Evolutionary conservation across 768 basidiomycete species (phyloP), one percentile per base, ranked within the genome.

Genomic region (Cubamyces lactineus): DNA sequence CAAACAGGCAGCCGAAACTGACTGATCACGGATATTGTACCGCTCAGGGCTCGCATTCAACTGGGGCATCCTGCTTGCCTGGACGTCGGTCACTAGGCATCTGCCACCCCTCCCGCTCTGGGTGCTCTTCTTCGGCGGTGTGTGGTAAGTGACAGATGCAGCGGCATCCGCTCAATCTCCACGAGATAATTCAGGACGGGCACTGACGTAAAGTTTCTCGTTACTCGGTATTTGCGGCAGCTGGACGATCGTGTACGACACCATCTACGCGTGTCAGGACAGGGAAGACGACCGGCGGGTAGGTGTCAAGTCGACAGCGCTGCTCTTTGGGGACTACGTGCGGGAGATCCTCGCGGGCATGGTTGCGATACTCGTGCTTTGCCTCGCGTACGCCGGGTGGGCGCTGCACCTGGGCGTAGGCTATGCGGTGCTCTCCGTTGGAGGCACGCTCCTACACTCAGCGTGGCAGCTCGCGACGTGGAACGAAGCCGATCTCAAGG

Each of bases 201-300:
- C 34, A 34, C 48, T 46, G 23, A 39, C 21, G 17, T 26, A 28
- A 39, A 0, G 48, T 26, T 42, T 19, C 38, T 9, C 39, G 23
- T 19, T 47, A 8, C 38, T 9, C 39, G 23, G 3, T 47, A 8
- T 28, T 15, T 28, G 43, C 21, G 42, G 43, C 51, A 74, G 77
- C 45, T 83, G 80, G 78, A 77, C 79, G 38, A 75, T 82, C 53
- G 71, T 78, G 38, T 82, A 81, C 70, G 81, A 90, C 71, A 87
- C 87, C 8, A 86, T 89, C 62, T 92, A 93, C 70, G 90, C 88
- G 17, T 91, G 88, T 71, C 84, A 91, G 77, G 91, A 93, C 72
- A 86, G 87, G 58, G 73, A 79, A 58, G 91, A 92, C 75, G 91
- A 92, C 72, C 72, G 86, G 42, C 80, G 83, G 53, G 85, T 84